Evolutionary conservation across 495 filamentous ascomycete genomes (phyloP), one percentile per base, ranked within the genome.

Genomic region (Penicillium ochrochloron): DNA sequence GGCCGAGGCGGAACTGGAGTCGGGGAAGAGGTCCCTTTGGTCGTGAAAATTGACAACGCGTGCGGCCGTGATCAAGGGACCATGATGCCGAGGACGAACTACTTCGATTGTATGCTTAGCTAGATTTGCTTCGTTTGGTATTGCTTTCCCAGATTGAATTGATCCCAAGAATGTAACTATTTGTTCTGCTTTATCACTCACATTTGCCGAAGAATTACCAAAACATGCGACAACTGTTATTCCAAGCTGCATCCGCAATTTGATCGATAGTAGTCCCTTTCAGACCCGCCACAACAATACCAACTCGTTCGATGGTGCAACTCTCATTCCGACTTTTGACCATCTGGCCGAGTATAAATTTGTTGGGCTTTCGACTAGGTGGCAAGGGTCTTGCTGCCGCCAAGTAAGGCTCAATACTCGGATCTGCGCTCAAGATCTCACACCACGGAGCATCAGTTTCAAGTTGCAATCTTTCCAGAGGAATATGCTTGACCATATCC

Each of bases 371-470:
- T 41, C 72, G 67, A 19, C 59, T 62, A 0, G 66, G 41, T 2
- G 70, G 74, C 42, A 75, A 44, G 11, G 64, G 54, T 39, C 48
- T 61, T 27, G 69, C 69, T 15, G 50, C 55, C 10, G 55, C 52
- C 51, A 76, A 35, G 37, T 62, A 76, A 0, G 46, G 23, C 15
- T 56, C 65, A 42, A 73, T 73, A 17, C 58, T 63, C 21, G 66
- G 62, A 57, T 73, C 69, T 7, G 61, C 66, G 10, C 33, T 37
- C 53, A 70, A 21, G 2, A 76, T 59, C 50, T 76, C 73, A 56
- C 74, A 76, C 74, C 74, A 76, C 6, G 74, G 73, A 5, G 74
- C 72, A 66, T 76, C 73, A 1, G 72, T 75, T 56, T 76, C 74
- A n/a, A 76, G 52, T 48, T 76, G 72, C n/a, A 76, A 39, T 29